Conservation (phyloP, 2,329 filamentous ascomycete species). For the Ophiostoma tasmaniense region DNA sequence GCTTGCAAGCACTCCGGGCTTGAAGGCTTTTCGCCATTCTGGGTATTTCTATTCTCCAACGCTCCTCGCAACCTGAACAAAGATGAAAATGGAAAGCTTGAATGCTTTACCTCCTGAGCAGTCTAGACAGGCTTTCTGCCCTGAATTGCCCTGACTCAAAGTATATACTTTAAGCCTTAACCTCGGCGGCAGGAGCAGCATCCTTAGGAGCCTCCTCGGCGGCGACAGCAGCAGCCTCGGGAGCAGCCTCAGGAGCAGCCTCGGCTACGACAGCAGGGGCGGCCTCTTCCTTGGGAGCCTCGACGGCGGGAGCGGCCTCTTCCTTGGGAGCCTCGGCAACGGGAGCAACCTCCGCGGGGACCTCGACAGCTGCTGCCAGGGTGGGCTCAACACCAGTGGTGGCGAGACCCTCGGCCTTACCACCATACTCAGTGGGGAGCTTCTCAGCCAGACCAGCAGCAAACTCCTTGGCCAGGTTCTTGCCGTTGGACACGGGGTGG, state of each 20-base stretch:
- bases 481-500: slow-evolving; percentile 67
- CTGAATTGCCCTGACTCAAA: too few species aligned
- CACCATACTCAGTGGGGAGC: slow-evolving; percentile 72
- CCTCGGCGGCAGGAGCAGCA: neutral
- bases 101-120: neutral
- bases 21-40: neutral
- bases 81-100: neutral
- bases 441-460: slow-evolving; percentile 49
- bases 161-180: slow-evolving; percentile 6
- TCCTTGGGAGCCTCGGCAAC: neutral
- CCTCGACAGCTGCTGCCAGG: slow-evolving; percentile 19
- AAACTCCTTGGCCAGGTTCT: slow-evolving; percentile 54
- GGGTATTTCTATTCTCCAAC: slow-evolving; percentile 11
- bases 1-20: neutral
- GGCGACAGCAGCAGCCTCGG: neutral
- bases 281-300: neutral
- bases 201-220: neutral
- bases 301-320: slow-evolving; percentile 5
- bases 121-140: neutral
- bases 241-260: neutral
- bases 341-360: neutral
- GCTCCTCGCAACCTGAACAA: neutral
- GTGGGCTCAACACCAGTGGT: slow-evolving; percentile 23
- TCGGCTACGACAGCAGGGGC: neutral
- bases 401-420: slow-evolving; percentile 43